Base-by-base conservation (phyloP, 345 rosid species). In the Heritiera littoralis region DNA sequence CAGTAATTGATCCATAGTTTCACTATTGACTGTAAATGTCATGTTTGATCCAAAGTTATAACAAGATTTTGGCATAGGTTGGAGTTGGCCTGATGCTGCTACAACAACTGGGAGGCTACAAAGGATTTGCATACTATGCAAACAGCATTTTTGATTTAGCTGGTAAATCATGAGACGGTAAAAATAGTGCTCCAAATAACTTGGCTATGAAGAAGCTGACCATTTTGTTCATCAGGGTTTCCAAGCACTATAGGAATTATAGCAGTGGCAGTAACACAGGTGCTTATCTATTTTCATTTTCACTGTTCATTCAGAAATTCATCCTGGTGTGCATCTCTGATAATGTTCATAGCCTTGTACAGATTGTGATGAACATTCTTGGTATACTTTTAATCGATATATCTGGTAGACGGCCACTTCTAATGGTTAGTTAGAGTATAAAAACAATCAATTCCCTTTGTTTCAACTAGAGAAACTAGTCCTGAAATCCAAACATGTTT, bases 321-420 rank as follows among this genome's bases (percentile, higher is more conserved):
- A 52, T 73, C 30, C 1, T 40, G 51, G 3, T n/a, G 6, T 73
- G 14, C 0, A 13, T 38, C 46, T 35, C 13, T 28, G 23, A 52
- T 14, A 32, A 14, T 15, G 13, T 52, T 15, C 23, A 58, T 13
- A 1, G 41, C 23, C 20, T 71, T 70, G 28, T 76, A 55, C 77
- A 84, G 81, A 63, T 84, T 35, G 72, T 71, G 0, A 23, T 60
- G 45, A 64, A 71, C 30, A 5, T 38, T 13, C 11, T 78, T 6
- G 73, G 56, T 7, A 63, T 76, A 49, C 18, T 75, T 45, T 30
- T 78, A 7, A 63, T 70, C 9, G 84, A 84, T 70, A 75, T 28
- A 55, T 58, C 14, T 51, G 86, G 86, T 76, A 84, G 86, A 49
- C 46, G 76, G 17, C 86, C 86, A 10, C 83, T 84, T 61, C 79